Percentiles rank a stretch among this genome's conserved stretches.
Conservation (phyloP, 805 yeast genomes). For the Candida easanensis region DNA sequence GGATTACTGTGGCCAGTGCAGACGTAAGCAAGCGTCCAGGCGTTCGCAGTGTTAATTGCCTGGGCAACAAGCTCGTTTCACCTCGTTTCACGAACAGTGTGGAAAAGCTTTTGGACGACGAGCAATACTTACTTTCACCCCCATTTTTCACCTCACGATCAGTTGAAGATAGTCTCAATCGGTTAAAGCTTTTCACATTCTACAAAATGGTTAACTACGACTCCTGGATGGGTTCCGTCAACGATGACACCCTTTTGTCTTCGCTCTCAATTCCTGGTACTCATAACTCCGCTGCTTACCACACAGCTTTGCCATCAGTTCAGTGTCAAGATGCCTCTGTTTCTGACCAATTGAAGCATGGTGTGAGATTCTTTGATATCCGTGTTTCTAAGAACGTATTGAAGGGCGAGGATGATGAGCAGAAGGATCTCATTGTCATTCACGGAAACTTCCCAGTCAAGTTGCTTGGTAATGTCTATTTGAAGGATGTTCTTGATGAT, state of each 20-base stretch:
- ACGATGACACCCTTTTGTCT: constrained; percentile 49
- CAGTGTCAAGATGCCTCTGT: constrained; percentile 68
- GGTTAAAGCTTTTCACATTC: too few relatives aligned
- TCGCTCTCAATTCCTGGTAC: constrained; percentile 75
- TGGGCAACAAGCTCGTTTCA: background rate
- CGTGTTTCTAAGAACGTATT: constrained; percentile 59
- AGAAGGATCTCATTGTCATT: constrained; percentile 58
- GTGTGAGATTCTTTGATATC: constrained; percentile 73
- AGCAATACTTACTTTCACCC: background rate
- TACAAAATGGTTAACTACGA: constrained; percentile 24
- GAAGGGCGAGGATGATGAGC: constrained; percentile 42
- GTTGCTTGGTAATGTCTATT: constrained; percentile 52
- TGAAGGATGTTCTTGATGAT: constrained; percentile 51
- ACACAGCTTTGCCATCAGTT: constrained; percentile 69
- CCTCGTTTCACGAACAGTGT: background rate
- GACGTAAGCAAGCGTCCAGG: background rate
- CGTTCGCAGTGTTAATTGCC: background rate
- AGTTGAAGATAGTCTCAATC: too few relatives aligned
- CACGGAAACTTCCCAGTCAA: constrained; percentile 78
- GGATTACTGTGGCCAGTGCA: too few relatives aligned
- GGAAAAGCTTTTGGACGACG: background rate
- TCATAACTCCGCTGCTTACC: constrained; percentile 77
- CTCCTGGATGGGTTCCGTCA: constrained; percentile 52
- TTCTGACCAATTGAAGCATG: constrained; percentile 61
- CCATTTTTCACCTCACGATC: background rate